Evolutionary conservation across 1,284 basidiomycete genomes (phyloP), one percentile per base, ranked within the genome.

Genomic region (Cystobasidium sp.): DNA sequence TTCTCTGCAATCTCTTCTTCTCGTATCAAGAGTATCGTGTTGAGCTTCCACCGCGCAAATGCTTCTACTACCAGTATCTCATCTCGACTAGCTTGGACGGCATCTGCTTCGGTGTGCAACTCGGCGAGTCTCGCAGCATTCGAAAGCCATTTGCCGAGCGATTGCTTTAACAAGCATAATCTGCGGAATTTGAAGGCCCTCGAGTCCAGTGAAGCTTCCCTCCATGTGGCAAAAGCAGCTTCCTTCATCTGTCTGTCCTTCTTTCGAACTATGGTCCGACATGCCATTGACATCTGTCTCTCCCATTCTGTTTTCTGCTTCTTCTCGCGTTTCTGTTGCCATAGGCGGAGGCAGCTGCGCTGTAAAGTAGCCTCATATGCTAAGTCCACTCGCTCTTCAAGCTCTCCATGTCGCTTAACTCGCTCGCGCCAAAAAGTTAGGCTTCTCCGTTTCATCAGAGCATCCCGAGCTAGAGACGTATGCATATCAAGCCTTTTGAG

Each of bases 381-480:
- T 16, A 56, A 44, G 1, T 43, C 53, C 16, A 55, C 68, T 39
- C 67, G 58, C 37, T 55, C 24, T 55, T 58, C 41, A 14, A 75
- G 68, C 44, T 68, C 61, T 44, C 44, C 18, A 44, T 56, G 56
- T 12, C 31, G n/a, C 14, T 59, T 16, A 5, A 75, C 14, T 10
- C 68, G 68, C 20, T 71, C 61, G 20, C 39, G 51, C 74, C 74
- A 75, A 44, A 75, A 64, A 20, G 43, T 53, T 12, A 75, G 37
- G 49, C 68, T 62, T 46, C 74, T 59, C 52, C 68, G 46, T 22
- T 71, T 46, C 16, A 75, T 43, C 24, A 75, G 43, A 16, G 61
- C 49, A 31, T 75, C 52, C 14, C 74, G 67, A n/a, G 68, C 66
- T 9, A 66, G 31, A 8, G 61, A n/a, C 5, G 74, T 75, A 20